A percentile compares a stretch with the other conserved stretches of the same genome.
phyloP scores from a whole-genome alignment of 2,329 filamentous ascomycete genomes.

The Beauveria sp. region DNA sequence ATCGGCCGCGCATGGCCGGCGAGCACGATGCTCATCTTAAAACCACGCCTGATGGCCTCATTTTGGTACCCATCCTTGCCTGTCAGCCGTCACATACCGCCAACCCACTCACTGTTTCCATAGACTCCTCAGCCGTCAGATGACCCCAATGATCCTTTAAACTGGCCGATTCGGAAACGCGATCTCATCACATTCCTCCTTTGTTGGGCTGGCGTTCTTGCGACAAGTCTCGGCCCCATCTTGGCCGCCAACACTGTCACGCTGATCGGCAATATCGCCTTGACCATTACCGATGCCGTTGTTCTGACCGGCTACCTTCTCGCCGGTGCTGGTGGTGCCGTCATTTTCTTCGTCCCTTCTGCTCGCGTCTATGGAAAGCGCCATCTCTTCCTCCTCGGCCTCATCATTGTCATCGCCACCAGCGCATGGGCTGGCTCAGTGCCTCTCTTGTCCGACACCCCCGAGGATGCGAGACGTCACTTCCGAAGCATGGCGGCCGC shows the following conservation, averaged over 20 bases:
- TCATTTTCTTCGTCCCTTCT: slow-evolving; percentile 78
- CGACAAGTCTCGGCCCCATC: slow-evolving; percentile 75
- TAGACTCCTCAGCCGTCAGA: slow-evolving; percentile 75
- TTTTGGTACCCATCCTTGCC: slow-evolving; percentile 51
- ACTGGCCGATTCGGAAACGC: slow-evolving; percentile 79
- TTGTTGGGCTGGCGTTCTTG: slow-evolving; percentile 74
- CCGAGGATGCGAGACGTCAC: slow-evolving; percentile 11
- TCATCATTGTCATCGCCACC: slow-evolving; percentile 63
- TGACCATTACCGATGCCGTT: slow-evolving; percentile 67
- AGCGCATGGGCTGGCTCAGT: slow-evolving; percentile 72
- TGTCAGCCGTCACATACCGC: background rate
- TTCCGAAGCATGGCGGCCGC: slow-evolving; percentile 71
- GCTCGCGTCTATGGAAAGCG: slow-evolving; percentile 89
- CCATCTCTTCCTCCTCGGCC: slow-evolving; percentile 76
- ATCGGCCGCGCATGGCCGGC: slow-evolving; percentile 33
- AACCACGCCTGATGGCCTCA: slow-evolving; percentile 66
- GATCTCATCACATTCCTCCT: slow-evolving; percentile 74
- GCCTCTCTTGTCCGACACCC: background rate
- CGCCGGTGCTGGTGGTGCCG: slow-evolving; percentile 71
- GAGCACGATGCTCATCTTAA: slow-evolving; percentile 50
- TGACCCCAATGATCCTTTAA: slow-evolving; percentile 81
- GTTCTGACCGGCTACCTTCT: slow-evolving; percentile 83
- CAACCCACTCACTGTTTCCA: background rate
- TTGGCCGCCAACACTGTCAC: slow-evolving; percentile 83
- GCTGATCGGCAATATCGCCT: slow-evolving; percentile 57